These are phyloP conservation scores for Lolium perenne DNA, from an alignment of 176 grass and related monocot genomes.

Conservation along the genomic window DNA sequence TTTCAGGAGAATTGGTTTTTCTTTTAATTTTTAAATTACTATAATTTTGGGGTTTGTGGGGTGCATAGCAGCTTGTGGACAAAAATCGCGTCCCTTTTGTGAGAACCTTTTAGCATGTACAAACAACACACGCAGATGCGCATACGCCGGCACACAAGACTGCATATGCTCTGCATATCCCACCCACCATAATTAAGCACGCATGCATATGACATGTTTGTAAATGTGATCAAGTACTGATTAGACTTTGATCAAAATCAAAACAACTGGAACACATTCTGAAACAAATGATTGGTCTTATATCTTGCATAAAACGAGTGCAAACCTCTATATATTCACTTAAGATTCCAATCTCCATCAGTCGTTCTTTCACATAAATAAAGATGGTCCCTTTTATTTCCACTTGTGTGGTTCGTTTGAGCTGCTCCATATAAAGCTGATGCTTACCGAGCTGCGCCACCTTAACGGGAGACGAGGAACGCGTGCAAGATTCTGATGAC, in stretches of 20 bases:
- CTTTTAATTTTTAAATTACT: no score
- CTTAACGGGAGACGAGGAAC: conserved; percentile 23
- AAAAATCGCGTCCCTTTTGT: no score
- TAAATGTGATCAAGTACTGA: not conserved
- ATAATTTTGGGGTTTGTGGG: no score
- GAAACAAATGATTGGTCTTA: not conserved
- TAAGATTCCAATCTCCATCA: not conserved
- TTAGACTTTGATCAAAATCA: not conserved
- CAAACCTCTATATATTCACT: not conserved
- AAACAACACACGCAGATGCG: no score
- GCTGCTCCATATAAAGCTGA: not conserved
- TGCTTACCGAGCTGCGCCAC: not conserved
- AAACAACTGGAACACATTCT: not conserved
- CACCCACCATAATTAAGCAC: not conserved
- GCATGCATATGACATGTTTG: not conserved
- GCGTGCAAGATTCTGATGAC: conserved; percentile 13
- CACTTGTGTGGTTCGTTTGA: not conserved
- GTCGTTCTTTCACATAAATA: not conserved
- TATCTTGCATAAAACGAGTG: not conserved
- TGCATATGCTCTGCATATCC: no score
- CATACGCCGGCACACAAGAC: no score
- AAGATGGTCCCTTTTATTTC: not conserved
- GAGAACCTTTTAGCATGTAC: no score
- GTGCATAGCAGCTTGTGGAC: no score
- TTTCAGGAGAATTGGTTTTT: no score